Conservation (phyloP, 306 rosid species). For the apple (Malus domestica) region DNA sequence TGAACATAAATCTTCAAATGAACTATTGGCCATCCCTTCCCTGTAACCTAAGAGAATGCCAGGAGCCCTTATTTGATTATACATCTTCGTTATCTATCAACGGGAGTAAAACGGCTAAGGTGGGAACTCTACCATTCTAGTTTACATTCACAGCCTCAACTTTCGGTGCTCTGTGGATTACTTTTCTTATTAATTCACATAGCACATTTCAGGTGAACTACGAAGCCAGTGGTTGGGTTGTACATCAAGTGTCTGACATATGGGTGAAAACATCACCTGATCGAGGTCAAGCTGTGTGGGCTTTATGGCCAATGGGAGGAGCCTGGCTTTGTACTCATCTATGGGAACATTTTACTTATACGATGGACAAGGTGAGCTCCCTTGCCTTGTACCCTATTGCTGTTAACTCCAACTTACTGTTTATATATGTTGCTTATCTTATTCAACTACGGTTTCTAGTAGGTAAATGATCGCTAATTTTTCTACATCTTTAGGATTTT, state of each 20-base stretch:
- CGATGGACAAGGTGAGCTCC: constrained; percentile 72
- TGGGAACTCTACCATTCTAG: constrained; percentile 23
- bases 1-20: constrained; percentile 91
- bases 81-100: constrained; percentile 51
- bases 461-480: constrained; percentile 14
- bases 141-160: background rate
- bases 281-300: constrained; percentile 88
- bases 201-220: constrained; percentile 71
- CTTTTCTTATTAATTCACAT: constrained; percentile 3
- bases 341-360: constrained; percentile 89
- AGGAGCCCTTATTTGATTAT: constrained; percentile 77
- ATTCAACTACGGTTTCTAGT: background rate
- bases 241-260: constrained; percentile 84
- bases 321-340: constrained; percentile 86
- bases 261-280: constrained; percentile 95
- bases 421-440: background rate
- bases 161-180: background rate
- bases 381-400: background rate
- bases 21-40: constrained; percentile 96
- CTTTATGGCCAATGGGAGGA: constrained; percentile 97
- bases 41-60: constrained; percentile 87
- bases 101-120: constrained; percentile 86
- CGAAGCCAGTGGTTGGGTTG: constrained; percentile 87
- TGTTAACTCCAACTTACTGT: background rate
- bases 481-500: constrained; percentile 51